Evolutionary conservation across 495 filamentous ascomycete genomes (phyloP), one percentile per base, ranked within the genome.

Genomic region (Bathelium albidoporum): DNA sequence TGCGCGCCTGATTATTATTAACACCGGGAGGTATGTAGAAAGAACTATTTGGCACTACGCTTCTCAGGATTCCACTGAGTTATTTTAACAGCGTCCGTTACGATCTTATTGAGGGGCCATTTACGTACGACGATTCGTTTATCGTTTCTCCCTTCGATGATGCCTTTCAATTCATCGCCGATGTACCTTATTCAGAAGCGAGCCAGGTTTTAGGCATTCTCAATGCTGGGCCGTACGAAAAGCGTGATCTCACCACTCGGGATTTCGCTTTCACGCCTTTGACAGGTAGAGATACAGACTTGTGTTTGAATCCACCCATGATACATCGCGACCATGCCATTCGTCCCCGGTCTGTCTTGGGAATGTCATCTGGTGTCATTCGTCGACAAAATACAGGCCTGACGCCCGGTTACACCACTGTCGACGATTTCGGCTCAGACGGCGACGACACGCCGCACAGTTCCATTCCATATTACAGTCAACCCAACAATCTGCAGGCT

Each of bases 171-270:
- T 77, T 65, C 59, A 73, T 77, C 59, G 65, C 72, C 11, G 66
- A 74, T 44, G 76, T 78, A 5, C 73, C 75, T 12, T 76, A 71
- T 44, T 36, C 20, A 7, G 18, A 61, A 14, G 60, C 68, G 60
- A 59, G 59, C 32, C 70, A 74, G 61, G 69, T 73, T 29, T 70
- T 81, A 4, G 69, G 65, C 18, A 69, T 68, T 22, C 69, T 82
- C 2, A 80, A 82, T 63, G 69, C 70, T 11, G 76, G 73, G 2
- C 68, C 70, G 16, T 70, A 74, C 65, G 71, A 77, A 69, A 78
- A 79, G 64, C 74, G 77, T 20, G 67, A 74, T 39, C 52, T 76
- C 24, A 34, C 59, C 1, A 58, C 65, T 59, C 29, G 58, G 14
- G 70, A 72, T 59, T 71, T 73, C 49, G 59, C 45, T 31, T 73